A percentile compares a stretch with the other conserved stretches of the same genome.
Evolutionary conservation across 345 rosid genomes (phyloP).

Genomic region (Lepidium didymum): DNA sequence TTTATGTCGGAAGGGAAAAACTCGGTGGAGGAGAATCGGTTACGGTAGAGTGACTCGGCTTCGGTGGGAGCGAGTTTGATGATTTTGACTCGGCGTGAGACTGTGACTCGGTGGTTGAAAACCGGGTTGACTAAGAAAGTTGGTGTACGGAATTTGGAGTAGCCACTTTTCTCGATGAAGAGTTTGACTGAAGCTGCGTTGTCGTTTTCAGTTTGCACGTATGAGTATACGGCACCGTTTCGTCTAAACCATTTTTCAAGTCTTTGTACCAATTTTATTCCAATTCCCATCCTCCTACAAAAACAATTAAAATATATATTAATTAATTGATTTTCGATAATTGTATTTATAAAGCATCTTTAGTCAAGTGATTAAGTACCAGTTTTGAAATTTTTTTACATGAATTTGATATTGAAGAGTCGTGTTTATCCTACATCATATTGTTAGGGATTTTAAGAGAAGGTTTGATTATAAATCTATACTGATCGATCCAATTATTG

Average conservation of each 20-base stretch:
- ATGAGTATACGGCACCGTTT: slow-evolving; percentile 81
- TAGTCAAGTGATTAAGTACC: too few species aligned
- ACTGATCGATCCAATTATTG: too few species aligned
- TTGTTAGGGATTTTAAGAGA: too few species aligned
- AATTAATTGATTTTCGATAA: too few species aligned
- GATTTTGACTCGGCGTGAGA: slow-evolving; percentile 44
- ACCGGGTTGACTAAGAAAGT: slow-evolving; percentile 85
- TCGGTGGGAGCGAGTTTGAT: slow-evolving; percentile 41
- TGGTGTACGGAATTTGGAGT: slow-evolving; percentile 87
- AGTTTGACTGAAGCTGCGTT: slow-evolving; percentile 79
- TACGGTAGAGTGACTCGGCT: slow-evolving; percentile 71
- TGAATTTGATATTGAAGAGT: too few species aligned
- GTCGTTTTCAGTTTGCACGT: slow-evolving; percentile 93
- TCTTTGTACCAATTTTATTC: slow-evolving; percentile 50
- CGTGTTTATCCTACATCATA: too few species aligned
- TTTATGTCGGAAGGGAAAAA: slow-evolving; percentile 92
- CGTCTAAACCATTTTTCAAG: slow-evolving; percentile 76
- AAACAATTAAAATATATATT: too few species aligned
- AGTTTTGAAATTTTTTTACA: too few species aligned
- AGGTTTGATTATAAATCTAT: too few species aligned
- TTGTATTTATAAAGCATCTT: too few species aligned
- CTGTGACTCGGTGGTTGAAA: slow-evolving; percentile 58
- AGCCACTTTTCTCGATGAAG: slow-evolving; percentile 86
- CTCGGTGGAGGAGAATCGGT: slow-evolving; percentile 77
- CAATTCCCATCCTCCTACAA: slow-evolving; percentile 89